These are phyloP conservation scores for Echria macrotheca DNA, from an alignment of 495 filamentous ascomycete species.

Conservation along the genomic window DNA sequence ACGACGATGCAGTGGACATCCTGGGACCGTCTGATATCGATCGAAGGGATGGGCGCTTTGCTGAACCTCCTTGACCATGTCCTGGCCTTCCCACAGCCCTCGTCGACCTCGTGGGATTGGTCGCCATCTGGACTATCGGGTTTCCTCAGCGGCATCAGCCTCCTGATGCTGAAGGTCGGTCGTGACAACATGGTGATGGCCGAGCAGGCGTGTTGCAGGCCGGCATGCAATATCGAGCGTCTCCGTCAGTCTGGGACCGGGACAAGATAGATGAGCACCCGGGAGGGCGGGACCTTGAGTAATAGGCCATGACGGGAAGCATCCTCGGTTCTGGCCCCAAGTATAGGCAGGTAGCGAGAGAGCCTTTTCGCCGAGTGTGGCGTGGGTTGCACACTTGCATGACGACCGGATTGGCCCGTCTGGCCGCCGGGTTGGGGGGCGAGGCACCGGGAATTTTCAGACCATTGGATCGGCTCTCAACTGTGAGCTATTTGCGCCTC, in stretches of 20 bases:
- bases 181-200: slow-evolving; percentile 36
- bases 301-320: too few relatives aligned
- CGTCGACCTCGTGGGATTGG: slow-evolving; percentile 15
- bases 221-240: neutral
- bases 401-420: slow-evolving; percentile 9
- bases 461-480: neutral
- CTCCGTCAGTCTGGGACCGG: neutral
- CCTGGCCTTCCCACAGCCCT: slow-evolving; percentile 22
- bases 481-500: neutral
- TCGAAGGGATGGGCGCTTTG: slow-evolving; percentile 30
- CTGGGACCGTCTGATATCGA: slow-evolving; percentile 36
- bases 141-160: slow-evolving; percentile 36
- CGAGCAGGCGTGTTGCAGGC: neutral
- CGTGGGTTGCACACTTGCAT: slow-evolving; percentile 19
- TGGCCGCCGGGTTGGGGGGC: neutral
- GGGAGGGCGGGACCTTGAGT: neutral
- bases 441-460: neutral
- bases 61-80: slow-evolving; percentile 25
- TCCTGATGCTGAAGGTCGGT: slow-evolving; percentile 40
- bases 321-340: slow-evolving; percentile 5
- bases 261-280: neutral
- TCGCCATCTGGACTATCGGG: slow-evolving; percentile 26
- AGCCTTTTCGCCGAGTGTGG: slow-evolving; percentile 20
- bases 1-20: slow-evolving; percentile 35
- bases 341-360: slow-evolving; percentile 4